Conservation (phyloP, 2,329 filamentous ascomycete species). For the Lizonia empirigonia region DNA sequence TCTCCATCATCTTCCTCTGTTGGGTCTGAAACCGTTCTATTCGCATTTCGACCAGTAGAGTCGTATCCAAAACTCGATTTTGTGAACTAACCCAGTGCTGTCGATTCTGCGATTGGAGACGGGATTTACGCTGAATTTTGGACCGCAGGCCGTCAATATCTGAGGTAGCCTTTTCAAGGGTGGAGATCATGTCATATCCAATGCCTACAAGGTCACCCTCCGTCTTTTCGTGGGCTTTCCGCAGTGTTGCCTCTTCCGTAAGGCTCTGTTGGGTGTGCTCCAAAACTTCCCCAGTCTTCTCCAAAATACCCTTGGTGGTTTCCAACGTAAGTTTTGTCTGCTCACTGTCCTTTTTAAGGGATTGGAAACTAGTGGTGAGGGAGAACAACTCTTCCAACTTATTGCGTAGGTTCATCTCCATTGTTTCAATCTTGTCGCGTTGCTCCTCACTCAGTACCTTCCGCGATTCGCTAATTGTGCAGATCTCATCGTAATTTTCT, state of each 20-base stretch:
- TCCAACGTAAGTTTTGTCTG: slow-evolving; percentile 73
- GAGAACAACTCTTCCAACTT: slow-evolving; percentile 92
- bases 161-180: slow-evolving; percentile 75
- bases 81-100: slow-evolving; percentile 79
- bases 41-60: slow-evolving; percentile 74
- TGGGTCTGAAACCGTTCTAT: slow-evolving; percentile 73
- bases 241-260: slow-evolving; percentile 77
- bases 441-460: slow-evolving; percentile 93
- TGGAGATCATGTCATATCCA: slow-evolving; percentile 76
- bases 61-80: slow-evolving; percentile 75
- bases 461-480: slow-evolving; percentile 87
- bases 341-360: slow-evolving; percentile 88
- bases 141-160: slow-evolving; percentile 83
- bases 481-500: slow-evolving; percentile 89
- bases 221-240: slow-evolving; percentile 84
- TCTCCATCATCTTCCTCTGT: slow-evolving; percentile 72
- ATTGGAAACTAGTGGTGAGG: slow-evolving; percentile 84
- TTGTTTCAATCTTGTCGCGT: slow-evolving; percentile 85
- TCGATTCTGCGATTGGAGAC: slow-evolving; percentile 80
- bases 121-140: slow-evolving; percentile 84
- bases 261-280: slow-evolving; percentile 76
- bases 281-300: slow-evolving; percentile 86
- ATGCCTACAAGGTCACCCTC: slow-evolving; percentile 78
- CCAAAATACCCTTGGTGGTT: slow-evolving; percentile 78
- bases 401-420: slow-evolving; percentile 88